A percentile compares a stretch with the other conserved stretches of the same genome.
Evolutionary conservation across 768 basidiomycete species (phyloP).

Genomic region (Panaeolus cyanescens): DNA sequence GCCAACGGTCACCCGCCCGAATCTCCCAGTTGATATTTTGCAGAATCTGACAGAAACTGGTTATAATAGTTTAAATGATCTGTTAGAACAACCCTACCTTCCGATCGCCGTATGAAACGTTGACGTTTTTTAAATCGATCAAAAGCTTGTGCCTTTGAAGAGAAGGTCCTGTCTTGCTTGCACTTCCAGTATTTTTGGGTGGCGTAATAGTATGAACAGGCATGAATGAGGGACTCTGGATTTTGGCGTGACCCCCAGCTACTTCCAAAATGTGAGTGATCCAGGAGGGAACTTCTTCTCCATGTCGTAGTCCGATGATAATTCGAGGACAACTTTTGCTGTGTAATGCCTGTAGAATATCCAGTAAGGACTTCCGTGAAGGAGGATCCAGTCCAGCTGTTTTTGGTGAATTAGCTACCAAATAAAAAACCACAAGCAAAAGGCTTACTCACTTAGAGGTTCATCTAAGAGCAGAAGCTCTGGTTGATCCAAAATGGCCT

Average conservation of each 20-base stretch:
- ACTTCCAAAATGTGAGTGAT: constrained; percentile 25
- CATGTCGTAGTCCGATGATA: constrained; percentile 42
- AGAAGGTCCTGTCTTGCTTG: neutral
- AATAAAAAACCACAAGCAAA: neutral
- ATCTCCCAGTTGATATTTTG: constrained; percentile 82
- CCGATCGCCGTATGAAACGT: constrained; percentile 69
- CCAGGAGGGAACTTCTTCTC: constrained; percentile 25
- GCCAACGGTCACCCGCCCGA: constrained; percentile 82
- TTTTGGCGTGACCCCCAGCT: constrained; percentile 9
- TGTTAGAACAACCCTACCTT: constrained; percentile 39
- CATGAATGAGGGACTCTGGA: neutral
- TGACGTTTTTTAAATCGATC: constrained; percentile 65
- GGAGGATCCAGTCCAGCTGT: constrained; percentile 77
- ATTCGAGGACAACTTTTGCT: constrained; percentile 51
- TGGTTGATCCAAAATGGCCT: constrained; percentile 71
- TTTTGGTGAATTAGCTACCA: neutral
- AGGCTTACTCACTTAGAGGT: constrained; percentile 68
- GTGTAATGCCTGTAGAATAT: constrained; percentile 59
- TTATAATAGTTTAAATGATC: neutral
- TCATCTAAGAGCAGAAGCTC: constrained; percentile 87
- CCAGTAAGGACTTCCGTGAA: constrained; percentile 56
- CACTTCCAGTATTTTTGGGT: neutral
- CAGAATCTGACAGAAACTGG: constrained; percentile 59
- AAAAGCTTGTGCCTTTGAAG: constrained; percentile 28
- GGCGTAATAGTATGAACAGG: constrained; percentile 11